Base-by-base conservation (phyloP, 148 eudicot genomes). In the Euryodendron excelsum region DNA sequence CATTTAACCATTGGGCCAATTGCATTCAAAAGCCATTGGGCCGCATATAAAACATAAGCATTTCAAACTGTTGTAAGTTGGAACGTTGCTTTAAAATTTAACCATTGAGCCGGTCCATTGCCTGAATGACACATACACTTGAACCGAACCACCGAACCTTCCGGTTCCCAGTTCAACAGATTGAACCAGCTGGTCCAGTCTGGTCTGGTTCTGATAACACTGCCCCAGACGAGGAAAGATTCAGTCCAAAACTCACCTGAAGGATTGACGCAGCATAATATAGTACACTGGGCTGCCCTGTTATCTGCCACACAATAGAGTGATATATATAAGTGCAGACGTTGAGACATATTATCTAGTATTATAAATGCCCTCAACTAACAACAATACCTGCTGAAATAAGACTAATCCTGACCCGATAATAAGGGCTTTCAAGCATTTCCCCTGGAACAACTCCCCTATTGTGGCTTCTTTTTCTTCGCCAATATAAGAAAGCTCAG, bases 251-350 rank as follows among this genome's bases (percentile, higher is more conserved):
- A 37, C 10, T 63, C 89, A 91, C 99, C 92, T 96, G 87, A 75
- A 96, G 87, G 78, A 96, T 96, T 55, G 94, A 80, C 68, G 92
- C 94, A 78, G 99, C 98, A 87, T 96, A 96, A 80, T 96, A 96
- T 53, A 96, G 82, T 50, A 96, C 98, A 83, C 99, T 96, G 37
- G 99, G 99, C 80, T 96, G 99, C 77, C 99, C 99, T 45, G 99
- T 96, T 84, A 96, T 91, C 99, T 96, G 87, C 81, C 25, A 84
- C 71, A 70, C 5, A 70, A 68, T 18, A 78, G 20, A 36, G 59
- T 61, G 34, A 45, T 34, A 83, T 37, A 60, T 3, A 52, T 77
- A 63, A 52, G 59, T 75, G 58, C 28, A 45, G 52, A 80, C 60
- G 68, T 11, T 36, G 65, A 39, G 45, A 78, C 15, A 50, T 41